phyloP scores from a whole-genome alignment of 2,329 filamentous ascomycete species.

The Lachnellula subtilissima region DNA sequence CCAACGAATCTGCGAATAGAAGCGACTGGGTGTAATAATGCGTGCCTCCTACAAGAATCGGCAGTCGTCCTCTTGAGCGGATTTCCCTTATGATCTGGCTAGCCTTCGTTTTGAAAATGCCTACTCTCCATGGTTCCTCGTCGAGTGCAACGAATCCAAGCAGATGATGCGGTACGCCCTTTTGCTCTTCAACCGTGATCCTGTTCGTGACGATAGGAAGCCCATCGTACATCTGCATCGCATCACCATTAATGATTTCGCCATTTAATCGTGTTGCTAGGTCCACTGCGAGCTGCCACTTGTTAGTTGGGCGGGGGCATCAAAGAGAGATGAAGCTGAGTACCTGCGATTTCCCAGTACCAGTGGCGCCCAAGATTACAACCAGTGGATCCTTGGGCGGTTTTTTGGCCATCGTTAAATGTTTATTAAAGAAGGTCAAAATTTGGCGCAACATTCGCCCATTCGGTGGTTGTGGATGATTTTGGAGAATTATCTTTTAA shows the following conservation, averaged over 20 bases:
- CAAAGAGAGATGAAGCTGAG: not conserved
- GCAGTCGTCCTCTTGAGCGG: constrained; percentile 68
- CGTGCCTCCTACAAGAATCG: constrained; percentile 89
- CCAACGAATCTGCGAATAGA: constrained; percentile 70
- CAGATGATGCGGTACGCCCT: constrained; percentile 81
- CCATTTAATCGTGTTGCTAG: constrained; percentile 79
- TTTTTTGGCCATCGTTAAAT: constrained; percentile 23
- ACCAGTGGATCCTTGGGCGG: constrained; percentile 59
- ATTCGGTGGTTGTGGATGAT: not conserved
- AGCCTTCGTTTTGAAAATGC: constrained; percentile 69
- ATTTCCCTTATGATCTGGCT: constrained; percentile 71
- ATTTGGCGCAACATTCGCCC: constrained; percentile 16
- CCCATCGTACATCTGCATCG: constrained; percentile 94
- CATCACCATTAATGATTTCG: constrained; percentile 95
- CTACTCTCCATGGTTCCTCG: constrained; percentile 78
- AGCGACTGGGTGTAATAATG: constrained; percentile 93
- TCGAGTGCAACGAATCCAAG: constrained; percentile 72
- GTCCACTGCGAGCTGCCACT: constrained; percentile 62
- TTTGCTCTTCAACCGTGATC: constrained; percentile 67
- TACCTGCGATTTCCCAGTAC: constrained; percentile 90
- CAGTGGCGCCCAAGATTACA: constrained; percentile 82
- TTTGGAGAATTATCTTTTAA: not conserved
- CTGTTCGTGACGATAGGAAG: constrained; percentile 96
- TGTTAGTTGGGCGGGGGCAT: constrained; percentile 4
- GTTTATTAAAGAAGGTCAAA: constrained; percentile 6